phyloP scores from a whole-genome alignment of 2,329 filamentous ascomycete genomes.

The Helotiales sp. region DNA sequence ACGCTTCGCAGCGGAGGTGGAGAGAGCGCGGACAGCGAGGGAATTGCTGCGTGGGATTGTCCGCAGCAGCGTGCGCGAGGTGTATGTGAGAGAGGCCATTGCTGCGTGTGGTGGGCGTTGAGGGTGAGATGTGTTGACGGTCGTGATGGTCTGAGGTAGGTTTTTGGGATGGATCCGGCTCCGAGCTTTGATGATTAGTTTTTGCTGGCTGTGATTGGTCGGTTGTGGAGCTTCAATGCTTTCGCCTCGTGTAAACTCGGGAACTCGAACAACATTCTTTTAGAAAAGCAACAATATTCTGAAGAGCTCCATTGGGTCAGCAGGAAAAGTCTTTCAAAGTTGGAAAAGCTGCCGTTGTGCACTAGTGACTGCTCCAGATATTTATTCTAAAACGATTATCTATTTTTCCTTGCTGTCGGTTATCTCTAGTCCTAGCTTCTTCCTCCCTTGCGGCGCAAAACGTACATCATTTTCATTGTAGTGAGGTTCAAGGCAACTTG shows the following conservation, averaged over 20 bases:
- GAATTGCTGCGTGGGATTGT: constrained; percentile 49
- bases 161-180: constrained; percentile 11
- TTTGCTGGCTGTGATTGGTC: constrained; percentile 9
- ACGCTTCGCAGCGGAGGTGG: constrained; percentile 47
- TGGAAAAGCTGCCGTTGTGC: neutral
- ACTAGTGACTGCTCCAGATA: neutral
- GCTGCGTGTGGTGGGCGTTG: constrained; percentile 37
- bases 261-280: neutral
- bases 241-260: constrained; percentile 11
- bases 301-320: too few relatives aligned
- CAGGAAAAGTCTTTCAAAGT: neutral
- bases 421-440: too few relatives aligned
- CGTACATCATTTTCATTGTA: too few relatives aligned
- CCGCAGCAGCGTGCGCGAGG: constrained; percentile 73
- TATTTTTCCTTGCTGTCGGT: too few relatives aligned
- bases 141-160: constrained; percentile 11
- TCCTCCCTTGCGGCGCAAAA: too few relatives aligned
- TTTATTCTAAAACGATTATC: too few relatives aligned
- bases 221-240: constrained; percentile 2
- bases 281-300: neutral
- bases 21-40: constrained; percentile 58
- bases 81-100: constrained; percentile 73
- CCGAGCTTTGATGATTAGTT: constrained; percentile 14
- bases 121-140: constrained; percentile 7
- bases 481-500: too few relatives aligned